Conservation (phyloP, 768 basidiomycete species). For the Mycena metata region DNA sequence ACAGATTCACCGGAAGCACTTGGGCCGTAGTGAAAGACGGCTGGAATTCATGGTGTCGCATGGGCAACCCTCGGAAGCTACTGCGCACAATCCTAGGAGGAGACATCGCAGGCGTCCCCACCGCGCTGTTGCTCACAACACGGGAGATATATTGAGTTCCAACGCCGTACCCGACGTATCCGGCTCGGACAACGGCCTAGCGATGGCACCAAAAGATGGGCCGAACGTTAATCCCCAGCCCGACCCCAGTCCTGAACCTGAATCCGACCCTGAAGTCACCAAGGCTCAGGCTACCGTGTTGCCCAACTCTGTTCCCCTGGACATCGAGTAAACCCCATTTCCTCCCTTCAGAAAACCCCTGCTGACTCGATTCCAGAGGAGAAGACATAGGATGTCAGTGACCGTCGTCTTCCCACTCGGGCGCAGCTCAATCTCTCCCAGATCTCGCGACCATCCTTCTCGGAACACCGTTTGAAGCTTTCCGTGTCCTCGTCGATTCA, state of each 20-base stretch:
- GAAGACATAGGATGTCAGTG: slow-evolving; percentile 65
- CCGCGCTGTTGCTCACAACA: neutral
- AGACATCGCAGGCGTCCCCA: neutral
- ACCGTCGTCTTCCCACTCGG: slow-evolving; percentile 3
- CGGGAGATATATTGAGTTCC: no score
- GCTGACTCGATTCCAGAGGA: slow-evolving; percentile 47
- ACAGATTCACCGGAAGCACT: slow-evolving; percentile 72
- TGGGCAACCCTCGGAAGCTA: slow-evolving; percentile 50
- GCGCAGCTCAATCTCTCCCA: slow-evolving; percentile 27
- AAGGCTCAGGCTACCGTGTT: slow-evolving; percentile 36
- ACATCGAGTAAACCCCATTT: slow-evolving; percentile 63
- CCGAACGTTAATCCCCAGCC: neutral
- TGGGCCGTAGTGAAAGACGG: slow-evolving; percentile 67
- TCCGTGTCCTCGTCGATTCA: slow-evolving; percentile 69
- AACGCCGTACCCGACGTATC: neutral
- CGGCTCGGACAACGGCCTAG: neutral
- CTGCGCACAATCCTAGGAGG: slow-evolving; percentile 49
- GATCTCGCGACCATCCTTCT: slow-evolving; percentile 50
- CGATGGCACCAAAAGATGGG: slow-evolving; percentile 36
- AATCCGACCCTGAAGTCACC: slow-evolving; percentile 39
- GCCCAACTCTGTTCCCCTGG: slow-evolving; percentile 62
- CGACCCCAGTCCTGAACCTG: neutral
- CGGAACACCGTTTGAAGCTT: slow-evolving; percentile 64
- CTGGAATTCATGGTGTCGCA: slow-evolving; percentile 68
- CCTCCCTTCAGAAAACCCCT: neutral